Percentiles rank a stretch among this genome's conserved stretches.
Conservation (phyloP, 2,329 filamentous ascomycete genomes). For the Phoma sp. region DNA sequence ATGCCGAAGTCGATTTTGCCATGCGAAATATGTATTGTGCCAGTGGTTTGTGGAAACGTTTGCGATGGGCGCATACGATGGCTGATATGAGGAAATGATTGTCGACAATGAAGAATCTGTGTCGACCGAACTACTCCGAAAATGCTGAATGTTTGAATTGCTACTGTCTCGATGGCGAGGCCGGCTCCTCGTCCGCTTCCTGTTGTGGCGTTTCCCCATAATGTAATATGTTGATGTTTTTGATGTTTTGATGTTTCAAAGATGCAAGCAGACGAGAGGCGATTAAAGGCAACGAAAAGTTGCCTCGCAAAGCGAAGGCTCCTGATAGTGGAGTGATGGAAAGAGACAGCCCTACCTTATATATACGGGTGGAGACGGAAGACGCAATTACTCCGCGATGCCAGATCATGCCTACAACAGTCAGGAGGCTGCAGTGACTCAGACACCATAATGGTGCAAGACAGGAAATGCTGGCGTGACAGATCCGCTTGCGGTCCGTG, state of each 20-base stretch:
- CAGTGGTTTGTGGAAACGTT: conserved; percentile 38
- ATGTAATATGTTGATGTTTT: conserved; percentile 2
- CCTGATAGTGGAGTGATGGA: conserved; percentile 25
- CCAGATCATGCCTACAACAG: conserved; percentile 32
- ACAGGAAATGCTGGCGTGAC: conserved; percentile 33
- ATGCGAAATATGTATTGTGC: conserved; percentile 48
- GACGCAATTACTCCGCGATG: conserved; percentile 19
- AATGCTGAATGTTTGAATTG: conserved; percentile 36
- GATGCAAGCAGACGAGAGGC: conserved; percentile 14
- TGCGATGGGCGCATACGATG: conserved; percentile 24
- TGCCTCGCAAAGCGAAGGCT: conserved; percentile 38
- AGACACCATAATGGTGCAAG: conserved; percentile 34
- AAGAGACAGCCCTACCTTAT: conserved; percentile 33
- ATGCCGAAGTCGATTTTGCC: conserved; percentile 44
- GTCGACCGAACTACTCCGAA: conserved; percentile 40
- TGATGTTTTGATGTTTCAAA: conserved; percentile 5
- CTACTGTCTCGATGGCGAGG: conserved; percentile 48
- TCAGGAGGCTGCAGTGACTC: conserved; percentile 47
- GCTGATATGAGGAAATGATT: conserved; percentile 32
- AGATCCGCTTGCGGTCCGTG: conserved; percentile 29
- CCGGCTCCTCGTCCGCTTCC: conserved; percentile 53
- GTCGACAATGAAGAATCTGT: conserved; percentile 37
- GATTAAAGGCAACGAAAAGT: conserved; percentile 31
- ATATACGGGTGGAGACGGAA: conserved; percentile 32
- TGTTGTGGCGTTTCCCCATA: conserved; percentile 54